A percentile compares a stretch with the other conserved stretches of the same genome.
phyloP scores from a whole-genome alignment of 345 rosid species.

The Populus tremula region DNA sequence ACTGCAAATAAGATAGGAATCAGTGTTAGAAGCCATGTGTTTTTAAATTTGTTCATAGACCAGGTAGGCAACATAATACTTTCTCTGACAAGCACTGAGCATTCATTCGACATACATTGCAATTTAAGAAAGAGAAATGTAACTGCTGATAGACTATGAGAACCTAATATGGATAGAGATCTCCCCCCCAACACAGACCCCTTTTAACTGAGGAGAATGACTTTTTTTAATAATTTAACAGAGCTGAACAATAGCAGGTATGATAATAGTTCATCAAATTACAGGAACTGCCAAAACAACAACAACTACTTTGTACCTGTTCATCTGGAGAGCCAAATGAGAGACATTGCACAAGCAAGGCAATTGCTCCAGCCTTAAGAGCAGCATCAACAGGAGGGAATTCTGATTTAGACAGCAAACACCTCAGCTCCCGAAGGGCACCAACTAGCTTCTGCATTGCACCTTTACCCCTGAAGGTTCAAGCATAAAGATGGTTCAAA shows the following conservation, averaged over 20 bases:
- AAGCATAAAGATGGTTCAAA: slow-evolving; percentile 12
- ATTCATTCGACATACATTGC: background rate
- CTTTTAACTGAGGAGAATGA: background rate
- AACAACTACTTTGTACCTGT: slow-evolving; percentile 50
- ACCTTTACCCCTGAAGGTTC: slow-evolving; percentile 70
- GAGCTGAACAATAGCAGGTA: background rate
- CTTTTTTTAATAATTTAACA: background rate
- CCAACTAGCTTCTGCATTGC: slow-evolving; percentile 73
- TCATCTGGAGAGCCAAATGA: slow-evolving; percentile 89
- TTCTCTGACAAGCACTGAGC: background rate
- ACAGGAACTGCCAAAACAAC: slow-evolving; percentile 1
- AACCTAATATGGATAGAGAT: background rate
- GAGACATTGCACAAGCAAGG: slow-evolving; percentile 85
- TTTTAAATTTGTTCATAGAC: background rate
- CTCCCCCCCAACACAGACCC: background rate
- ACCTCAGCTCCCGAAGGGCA: slow-evolving; percentile 84
- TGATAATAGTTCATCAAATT: background rate
- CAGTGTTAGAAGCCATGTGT: background rate
- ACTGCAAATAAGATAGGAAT: slow-evolving; percentile 43
- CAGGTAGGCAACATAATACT: background rate
- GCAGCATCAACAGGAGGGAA: slow-evolving; percentile 85
- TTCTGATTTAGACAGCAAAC: slow-evolving; percentile 75
- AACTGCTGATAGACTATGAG: background rate
- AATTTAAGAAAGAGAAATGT: background rate
- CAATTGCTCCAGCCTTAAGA: slow-evolving; percentile 71